phyloP scores from a whole-genome alignment of 768 basidiomycete species.

The Tricholoma sp. region DNA sequence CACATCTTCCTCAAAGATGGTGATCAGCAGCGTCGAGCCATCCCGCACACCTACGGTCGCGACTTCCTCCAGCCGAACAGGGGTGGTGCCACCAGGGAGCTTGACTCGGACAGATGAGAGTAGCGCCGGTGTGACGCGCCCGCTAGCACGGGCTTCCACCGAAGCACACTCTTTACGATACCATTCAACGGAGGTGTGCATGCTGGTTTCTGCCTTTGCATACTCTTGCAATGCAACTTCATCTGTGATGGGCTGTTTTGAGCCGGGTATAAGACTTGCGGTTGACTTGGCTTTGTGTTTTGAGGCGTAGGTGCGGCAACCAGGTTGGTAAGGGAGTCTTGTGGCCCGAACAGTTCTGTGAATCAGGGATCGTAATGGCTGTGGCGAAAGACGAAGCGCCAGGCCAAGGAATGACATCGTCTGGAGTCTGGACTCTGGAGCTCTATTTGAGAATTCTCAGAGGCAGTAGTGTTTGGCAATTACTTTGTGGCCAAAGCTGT shows the following conservation, averaged over 20 bases:
- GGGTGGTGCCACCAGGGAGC: constrained; percentile 33
- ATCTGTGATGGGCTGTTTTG: constrained; percentile 54
- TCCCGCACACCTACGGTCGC: constrained; percentile 81
- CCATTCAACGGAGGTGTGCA: constrained; percentile 65
- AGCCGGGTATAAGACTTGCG: constrained; percentile 59
- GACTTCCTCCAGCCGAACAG: constrained; percentile 56
- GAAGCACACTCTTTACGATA: constrained; percentile 73
- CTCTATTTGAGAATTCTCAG: too few species aligned
- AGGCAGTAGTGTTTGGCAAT: too few species aligned
- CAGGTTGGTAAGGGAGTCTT: neutral
- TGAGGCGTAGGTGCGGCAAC: constrained; percentile 17
- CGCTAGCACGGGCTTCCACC: constrained; percentile 66
- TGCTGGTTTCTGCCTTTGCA: constrained; percentile 54
- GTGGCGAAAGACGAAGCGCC: neutral
- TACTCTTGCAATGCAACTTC: constrained; percentile 55
- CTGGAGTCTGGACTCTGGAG: constrained; percentile 66
- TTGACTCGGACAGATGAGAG: constrained; percentile 65
- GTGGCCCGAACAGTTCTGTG: neutral
- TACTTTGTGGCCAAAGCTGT: too few species aligned
- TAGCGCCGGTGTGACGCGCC: constrained; percentile 70
- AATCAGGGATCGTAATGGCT: neutral
- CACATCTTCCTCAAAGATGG: constrained; percentile 76
- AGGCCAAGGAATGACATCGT: constrained; percentile 1
- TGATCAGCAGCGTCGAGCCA: constrained; percentile 67
- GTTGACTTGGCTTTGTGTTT: constrained; percentile 46